These are phyloP conservation scores for Sonneratia caseolaris DNA, from an alignment of 345 rosid genomes.

Conservation along the genomic window DNA sequence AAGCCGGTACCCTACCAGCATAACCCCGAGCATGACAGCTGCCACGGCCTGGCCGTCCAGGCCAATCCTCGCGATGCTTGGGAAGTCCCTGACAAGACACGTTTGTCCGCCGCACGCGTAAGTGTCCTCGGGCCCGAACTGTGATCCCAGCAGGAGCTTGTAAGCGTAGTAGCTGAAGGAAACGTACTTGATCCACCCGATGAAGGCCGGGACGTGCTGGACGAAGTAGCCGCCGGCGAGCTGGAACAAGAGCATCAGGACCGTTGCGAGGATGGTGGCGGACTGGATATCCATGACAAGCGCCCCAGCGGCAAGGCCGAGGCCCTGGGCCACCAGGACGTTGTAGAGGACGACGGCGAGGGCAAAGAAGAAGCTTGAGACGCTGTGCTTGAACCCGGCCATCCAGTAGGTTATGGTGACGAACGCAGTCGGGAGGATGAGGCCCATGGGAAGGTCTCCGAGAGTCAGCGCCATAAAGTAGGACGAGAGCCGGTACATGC, in stretches of 20 bases:
- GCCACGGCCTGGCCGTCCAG: constrained; percentile 25
- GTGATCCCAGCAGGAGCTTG: constrained; percentile 37
- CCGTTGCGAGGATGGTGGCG: constrained; percentile 29
- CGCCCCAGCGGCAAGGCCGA: constrained; percentile 54
- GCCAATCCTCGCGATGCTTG: constrained; percentile 28
- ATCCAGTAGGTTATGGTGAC: constrained; percentile 58
- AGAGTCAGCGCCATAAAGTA: constrained; percentile 57
- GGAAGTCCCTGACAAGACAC: constrained; percentile 39
- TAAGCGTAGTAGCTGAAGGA: constrained; percentile 30
- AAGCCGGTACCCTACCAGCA: constrained; percentile 34
- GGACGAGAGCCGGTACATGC: constrained; percentile 74
- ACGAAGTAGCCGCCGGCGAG: constrained; percentile 46
- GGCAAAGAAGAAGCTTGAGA: constrained; percentile 31
- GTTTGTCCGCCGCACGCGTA: constrained; percentile 4
- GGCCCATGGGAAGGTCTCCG: constrained; percentile 71
- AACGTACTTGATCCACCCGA: constrained; percentile 34
- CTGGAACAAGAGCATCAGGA: constrained; percentile 26
- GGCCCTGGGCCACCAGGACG: constrained; percentile 37
- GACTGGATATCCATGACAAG: constrained; percentile 33
- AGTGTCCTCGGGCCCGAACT: constrained; percentile 24
- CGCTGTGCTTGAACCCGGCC: constrained; percentile 47
- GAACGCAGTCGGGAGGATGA: constrained; percentile 46
- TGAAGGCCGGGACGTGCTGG: constrained; percentile 39
- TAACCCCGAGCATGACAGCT: constrained; percentile 25
- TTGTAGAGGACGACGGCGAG: constrained; percentile 26